A percentile compares a stretch with the other conserved stretches of the same genome.
phyloP scores from a whole-genome alignment of 2,329 filamentous ascomycete genomes.

The Pseudogymnoascus sp. region DNA sequence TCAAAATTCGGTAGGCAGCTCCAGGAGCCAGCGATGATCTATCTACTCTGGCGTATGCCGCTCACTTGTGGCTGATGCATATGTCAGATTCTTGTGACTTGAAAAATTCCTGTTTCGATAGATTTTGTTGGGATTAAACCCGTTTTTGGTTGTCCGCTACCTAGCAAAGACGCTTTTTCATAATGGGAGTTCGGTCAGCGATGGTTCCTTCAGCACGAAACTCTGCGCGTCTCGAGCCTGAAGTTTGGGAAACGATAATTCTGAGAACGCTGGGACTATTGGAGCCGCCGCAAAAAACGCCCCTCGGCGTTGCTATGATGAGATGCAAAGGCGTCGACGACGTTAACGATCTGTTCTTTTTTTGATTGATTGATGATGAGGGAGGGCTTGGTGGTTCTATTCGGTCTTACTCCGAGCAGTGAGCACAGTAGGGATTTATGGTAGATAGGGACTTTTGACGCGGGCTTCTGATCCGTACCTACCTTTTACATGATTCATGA shows the following conservation, averaged over 20 bases:
- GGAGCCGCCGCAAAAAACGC: slow-evolving; percentile 3
- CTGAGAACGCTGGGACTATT: slow-evolving; percentile 1
- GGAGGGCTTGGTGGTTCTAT: neutral
- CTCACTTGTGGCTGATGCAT: neutral
- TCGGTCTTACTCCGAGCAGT: neutral
- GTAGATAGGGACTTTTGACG: slow-evolving; percentile 1
- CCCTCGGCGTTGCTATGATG: neutral
- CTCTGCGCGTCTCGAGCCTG: neutral
- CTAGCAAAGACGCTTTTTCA: neutral
- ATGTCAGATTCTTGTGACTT: slow-evolving; percentile 4
- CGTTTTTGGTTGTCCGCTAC: slow-evolving; percentile 4
- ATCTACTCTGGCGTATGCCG: neutral
- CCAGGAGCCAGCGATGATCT: slow-evolving; percentile 30
- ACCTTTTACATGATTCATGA: slow-evolving; percentile 9
- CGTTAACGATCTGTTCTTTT: slow-evolving; percentile 8
- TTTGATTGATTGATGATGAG: slow-evolving; percentile 8
- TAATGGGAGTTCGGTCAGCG: neutral
- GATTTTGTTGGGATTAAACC: slow-evolving; percentile 1
- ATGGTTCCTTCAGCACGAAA: neutral
- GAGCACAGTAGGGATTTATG: slow-evolving; percentile 8
- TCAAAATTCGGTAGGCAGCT: slow-evolving; percentile 47
- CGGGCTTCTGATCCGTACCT: slow-evolving; percentile 4
- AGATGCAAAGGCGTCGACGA: slow-evolving; percentile 7
- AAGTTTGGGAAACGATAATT: slow-evolving; percentile 6
- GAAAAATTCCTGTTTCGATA: slow-evolving; percentile 9